phyloP scores from a whole-genome alignment of 2,329 filamentous ascomycete species.

The Trichophyton equinum region DNA sequence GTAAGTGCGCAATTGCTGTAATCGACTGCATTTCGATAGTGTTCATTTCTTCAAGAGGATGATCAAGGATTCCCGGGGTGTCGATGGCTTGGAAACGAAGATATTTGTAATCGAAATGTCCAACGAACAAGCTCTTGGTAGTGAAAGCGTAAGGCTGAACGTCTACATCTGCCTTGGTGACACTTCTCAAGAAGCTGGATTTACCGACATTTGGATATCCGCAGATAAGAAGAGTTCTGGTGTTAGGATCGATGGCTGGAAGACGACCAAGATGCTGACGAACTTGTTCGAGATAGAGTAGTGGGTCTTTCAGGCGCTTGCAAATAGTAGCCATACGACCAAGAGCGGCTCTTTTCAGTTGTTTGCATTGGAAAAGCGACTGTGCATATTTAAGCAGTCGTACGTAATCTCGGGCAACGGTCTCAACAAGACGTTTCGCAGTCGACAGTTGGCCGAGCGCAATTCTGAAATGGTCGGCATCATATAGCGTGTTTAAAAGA shows the following conservation, averaged over 20 bases:
- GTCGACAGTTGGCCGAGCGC: constrained; percentile 92
- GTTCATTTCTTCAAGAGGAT: constrained; percentile 98
- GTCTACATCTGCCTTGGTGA: constrained; percentile 89
- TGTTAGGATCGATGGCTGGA: constrained; percentile 96
- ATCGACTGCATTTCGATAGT: constrained; percentile 99
- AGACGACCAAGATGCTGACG: constrained; percentile 94
- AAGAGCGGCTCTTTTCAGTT: constrained; percentile 88
- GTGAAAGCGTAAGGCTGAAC: constrained; percentile 98
- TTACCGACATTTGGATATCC: constrained; percentile 98
- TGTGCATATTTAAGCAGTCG: constrained; percentile 93
- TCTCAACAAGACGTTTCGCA: constrained; percentile 92
- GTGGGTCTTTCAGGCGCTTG: constrained; percentile 84
- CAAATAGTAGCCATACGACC: constrained; percentile 98
- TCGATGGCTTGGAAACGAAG: constrained; percentile 85
- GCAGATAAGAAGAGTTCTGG: constrained; percentile 86
- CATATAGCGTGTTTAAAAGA: constrained; percentile 93
- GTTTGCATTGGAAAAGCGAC: constrained; percentile 96
- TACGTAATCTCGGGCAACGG: constrained; percentile 90
- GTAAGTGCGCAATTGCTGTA: constrained; percentile 90
- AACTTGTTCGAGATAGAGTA: constrained; percentile 91
- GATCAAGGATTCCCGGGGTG: constrained; percentile 95
- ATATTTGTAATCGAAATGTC: constrained; percentile 96
- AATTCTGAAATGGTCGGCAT: constrained; percentile 95
- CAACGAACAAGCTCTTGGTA: constrained; percentile 92
- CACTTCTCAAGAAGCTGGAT: constrained; percentile 83